Evolutionary conservation across 2,329 filamentous ascomycete species (phyloP).

Genomic region (Rhinocladiella mackenziei): DNA sequence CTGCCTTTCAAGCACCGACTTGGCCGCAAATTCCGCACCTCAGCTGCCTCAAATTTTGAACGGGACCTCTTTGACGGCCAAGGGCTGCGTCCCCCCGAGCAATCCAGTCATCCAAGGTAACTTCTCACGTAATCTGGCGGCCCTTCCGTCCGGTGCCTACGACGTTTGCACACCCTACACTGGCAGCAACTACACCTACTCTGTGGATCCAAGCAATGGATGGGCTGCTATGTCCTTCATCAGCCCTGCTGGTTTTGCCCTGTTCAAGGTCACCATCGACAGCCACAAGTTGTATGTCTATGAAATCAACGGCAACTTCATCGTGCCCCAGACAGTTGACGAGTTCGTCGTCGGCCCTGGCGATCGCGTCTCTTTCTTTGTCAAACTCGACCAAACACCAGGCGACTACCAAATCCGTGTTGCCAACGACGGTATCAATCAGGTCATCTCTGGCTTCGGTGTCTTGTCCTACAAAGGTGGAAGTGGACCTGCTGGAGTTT

Average conservation of each 20-base stretch:
- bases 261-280: slow-evolving; percentile 41
- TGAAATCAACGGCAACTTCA: slow-evolving; percentile 43
- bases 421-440: slow-evolving; percentile 47
- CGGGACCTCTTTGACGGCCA: slow-evolving; percentile 30
- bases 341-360: slow-evolving; percentile 36
- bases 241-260: slow-evolving; percentile 34
- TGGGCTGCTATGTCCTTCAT: slow-evolving; percentile 41
- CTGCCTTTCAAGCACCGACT: slow-evolving; percentile 47
- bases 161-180: slow-evolving; percentile 32
- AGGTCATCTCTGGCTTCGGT: slow-evolving; percentile 54
- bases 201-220: slow-evolving; percentile 33
- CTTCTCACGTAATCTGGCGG: slow-evolving; percentile 39
- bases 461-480: slow-evolving; percentile 43
- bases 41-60: slow-evolving; percentile 31
- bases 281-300: slow-evolving; percentile 45
- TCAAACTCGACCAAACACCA: slow-evolving; percentile 40
- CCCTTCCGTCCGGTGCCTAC: slow-evolving; percentile 45
- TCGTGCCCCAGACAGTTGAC: slow-evolving; percentile 40
- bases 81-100: slow-evolving; percentile 37
- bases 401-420: slow-evolving; percentile 47
- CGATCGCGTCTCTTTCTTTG: slow-evolving; percentile 40
- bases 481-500: slow-evolving; percentile 30
- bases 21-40: slow-evolving; percentile 40
- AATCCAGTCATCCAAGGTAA: slow-evolving; percentile 28
- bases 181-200: slow-evolving; percentile 30